Base-by-base conservation (phyloP, 805 yeast species). In the Candida nanaspora region DNA sequence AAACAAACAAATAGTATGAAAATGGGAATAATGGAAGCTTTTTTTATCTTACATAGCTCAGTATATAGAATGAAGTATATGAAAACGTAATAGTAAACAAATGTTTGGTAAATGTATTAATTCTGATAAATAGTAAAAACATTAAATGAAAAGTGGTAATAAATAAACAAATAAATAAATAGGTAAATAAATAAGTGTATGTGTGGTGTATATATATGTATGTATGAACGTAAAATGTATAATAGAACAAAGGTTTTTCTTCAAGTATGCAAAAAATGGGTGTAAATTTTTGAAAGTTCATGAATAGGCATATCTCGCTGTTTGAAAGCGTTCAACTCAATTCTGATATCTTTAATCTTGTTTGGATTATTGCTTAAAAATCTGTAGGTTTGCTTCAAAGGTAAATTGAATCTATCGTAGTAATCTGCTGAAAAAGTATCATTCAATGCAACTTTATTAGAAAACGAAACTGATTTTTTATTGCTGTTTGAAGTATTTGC, bases 291-390 rank as follows among this genome's bases (percentile, higher is more conserved):
- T 30, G 86, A 78, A 29, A 66, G 62, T 42, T 74, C 80, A 56
- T 84, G 87, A 28, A 84, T 83, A 30, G 65, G 58, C 94, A 84
- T 84, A 41, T 76, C 82, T 8, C 22, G 18, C 46, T 74, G 69
- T 55, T 84, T 84, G 61, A 63, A 82, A 21, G 67, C 63, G 52
- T 84, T 84, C 50, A 84, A 57, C 53, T 84, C 91, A 31, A 64
- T 61, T 56, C 85, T 77, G 48, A 84, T 78, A 39, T 67, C 69
- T 46, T 69, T 70, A 42, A 80, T 70, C 47, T 71, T 63, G 21
- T 57, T 57, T 3, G 79, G 75, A 41, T 75, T 74, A n/a, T 72
- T 60, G 5, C 65, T 59, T 10, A 57, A 46, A 50, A 69, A 53
- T 44, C 74, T 61, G 53, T 70, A 72, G 4, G 50, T 44, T 57